Evolutionary conservation across 441 rosid genomes (phyloP), one percentile per base, ranked within the genome.

Genomic region (Pelargonium myrrhifolium): DNA sequence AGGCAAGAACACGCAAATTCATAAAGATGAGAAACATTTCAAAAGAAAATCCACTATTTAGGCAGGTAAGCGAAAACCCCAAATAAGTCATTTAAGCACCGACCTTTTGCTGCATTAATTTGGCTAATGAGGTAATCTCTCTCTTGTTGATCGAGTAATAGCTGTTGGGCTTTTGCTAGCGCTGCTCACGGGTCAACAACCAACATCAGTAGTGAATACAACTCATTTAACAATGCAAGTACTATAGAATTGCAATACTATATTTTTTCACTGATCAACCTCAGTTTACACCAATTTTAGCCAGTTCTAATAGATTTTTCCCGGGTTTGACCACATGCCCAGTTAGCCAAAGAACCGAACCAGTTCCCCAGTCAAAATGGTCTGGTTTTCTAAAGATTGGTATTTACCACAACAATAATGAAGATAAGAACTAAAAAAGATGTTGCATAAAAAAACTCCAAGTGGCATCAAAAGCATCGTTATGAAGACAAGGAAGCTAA

Each of bases 151-250:
- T 90, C 85, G 40, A 86, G 86, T 73, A 90, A 71, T 37, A 90
- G 83, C 43, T 89, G 94, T 56, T 93, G 98, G 62, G 98, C 97
- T 78, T 93, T 90, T 47, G 98, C 96, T 78, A 93, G 79, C 10
- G 94, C 98, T 93, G 84, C 75, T 71, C 76, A 78, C 35, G 72
- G 71, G 76, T 76, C 64, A 65, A 78, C 58, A 73, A 66, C 49
- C 26, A 21, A 72, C 53, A 47, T 12, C 17, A 47, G 12, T 47
- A 47, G 17, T 11, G 53, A 14, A 14, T 4, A 47, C 12, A 47
- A 47, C 3, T 11, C 17, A 47, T 47, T 47, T 11, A 15, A 47
- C 12, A 47, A 47, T 47, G 17, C 53, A 47, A 45, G 53, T 45
- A 24, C 28, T 1, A 24, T 2, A 1, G 11, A 45, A 6, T 47